These are phyloP conservation scores for Brettanomyces custersianus DNA, from an alignment of 805 yeast species.

Conservation along the genomic window DNA sequence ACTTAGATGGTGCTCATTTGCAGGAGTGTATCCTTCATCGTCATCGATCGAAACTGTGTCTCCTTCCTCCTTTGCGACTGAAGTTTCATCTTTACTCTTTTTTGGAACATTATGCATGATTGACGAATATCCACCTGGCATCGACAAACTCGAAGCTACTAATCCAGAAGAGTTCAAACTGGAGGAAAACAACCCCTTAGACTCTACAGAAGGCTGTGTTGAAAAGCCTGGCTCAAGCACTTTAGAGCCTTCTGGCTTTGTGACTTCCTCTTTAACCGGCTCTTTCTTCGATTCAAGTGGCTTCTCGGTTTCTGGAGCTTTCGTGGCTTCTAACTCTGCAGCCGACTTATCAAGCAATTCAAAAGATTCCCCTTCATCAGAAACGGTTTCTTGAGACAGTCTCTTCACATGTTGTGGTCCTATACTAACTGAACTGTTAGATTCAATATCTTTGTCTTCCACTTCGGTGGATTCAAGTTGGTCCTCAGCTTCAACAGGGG, in stretches of 20 bases:
- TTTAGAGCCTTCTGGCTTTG: neutral
- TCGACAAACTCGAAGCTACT: neutral
- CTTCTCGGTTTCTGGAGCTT: too few species aligned
- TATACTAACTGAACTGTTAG: too few species aligned
- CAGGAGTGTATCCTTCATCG: neutral
- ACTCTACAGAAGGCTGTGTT: neutral
- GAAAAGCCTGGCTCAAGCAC: too few species aligned
- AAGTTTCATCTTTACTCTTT: too few species aligned
- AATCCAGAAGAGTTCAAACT: neutral
- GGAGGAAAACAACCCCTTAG: neutral
- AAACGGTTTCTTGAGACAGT: conserved; percentile 1
- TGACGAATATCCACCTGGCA: neutral
- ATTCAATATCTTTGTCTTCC: too few species aligned
- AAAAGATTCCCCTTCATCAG: conserved; percentile 34
- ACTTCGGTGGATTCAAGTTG: too few species aligned
- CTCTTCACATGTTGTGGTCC: conserved; percentile 1
- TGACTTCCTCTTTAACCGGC: neutral
- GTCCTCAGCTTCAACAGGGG: conserved; percentile 3
- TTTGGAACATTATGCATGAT: neutral
- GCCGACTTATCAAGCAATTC: conserved; percentile 47
- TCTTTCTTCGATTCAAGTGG: neutral
- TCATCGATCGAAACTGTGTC: neutral
- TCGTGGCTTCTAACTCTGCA: conserved; percentile 6
- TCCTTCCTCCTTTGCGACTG: neutral
- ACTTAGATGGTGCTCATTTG: conserved; percentile 1